Evolutionary conservation across 106 monocot genomes (phyloP), one percentile per base, ranked within the genome.

Genomic region (Phalaenopsis aphrodite): DNA sequence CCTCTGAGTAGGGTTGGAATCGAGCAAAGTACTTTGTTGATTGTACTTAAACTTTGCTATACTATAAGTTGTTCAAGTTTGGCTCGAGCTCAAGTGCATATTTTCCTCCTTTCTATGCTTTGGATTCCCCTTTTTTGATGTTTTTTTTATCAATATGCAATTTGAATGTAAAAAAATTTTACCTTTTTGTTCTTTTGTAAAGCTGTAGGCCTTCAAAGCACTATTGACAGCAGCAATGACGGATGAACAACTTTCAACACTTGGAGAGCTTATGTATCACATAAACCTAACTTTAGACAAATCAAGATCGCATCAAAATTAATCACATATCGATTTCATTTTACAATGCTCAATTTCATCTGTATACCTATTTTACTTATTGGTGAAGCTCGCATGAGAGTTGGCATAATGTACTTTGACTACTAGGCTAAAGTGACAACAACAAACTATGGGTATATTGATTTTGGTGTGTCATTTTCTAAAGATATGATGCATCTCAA

Each of bases 201-300:
- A 45, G 74, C 37, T 87, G 12, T 72, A 96, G 96, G 87, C 92
- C 43, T 97, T 97, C 77, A 94, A 92, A 85, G 83, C 97, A 57
- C 82, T 97, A 75, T 80, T 97, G 75, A 94, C 92, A 30, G 90
- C 94, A 71, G 81, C 89, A 56, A 78, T 90, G 56, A 85, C 90
- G 43, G 94, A 92, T 78, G 94, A 94, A 68, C 96, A 96, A 76
- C 87, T 96, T 81, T 87, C 86, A 77, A 80, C 93, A 47, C 91
- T 96, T 76, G 96, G 96, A 79, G 93, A 93, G 84, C 93, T 96
- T 64, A 93, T 92, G 96, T 96, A 96, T 79, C 96, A 96, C 91
- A 93, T 93, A 82, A 68, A 43, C 69, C 17, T 73, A 42, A 19
- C 36, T 73, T 41, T 5, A 41, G 8, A 17, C 72, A 42, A 18